Evolutionary conservation across 352 stramenopile genomes (phyloP).

Genomic region (Paralagenidium karlingii): DNA sequence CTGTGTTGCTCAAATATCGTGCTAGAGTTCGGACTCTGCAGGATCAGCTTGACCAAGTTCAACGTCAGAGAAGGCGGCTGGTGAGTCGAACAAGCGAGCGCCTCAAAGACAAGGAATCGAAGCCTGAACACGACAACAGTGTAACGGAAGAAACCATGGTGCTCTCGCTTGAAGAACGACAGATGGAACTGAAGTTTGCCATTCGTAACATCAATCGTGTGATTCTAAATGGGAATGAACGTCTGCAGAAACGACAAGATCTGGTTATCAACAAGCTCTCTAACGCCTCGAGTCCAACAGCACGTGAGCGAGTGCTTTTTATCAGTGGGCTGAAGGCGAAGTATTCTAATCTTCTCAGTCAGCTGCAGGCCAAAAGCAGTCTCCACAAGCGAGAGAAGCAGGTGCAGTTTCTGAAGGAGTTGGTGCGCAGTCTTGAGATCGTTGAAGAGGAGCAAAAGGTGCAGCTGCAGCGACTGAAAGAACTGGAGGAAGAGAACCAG

Average conservation of each 20-base stretch:
- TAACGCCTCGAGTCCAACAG: slow-evolving; percentile 3
- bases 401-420: slow-evolving; percentile 47
- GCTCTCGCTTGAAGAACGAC: slow-evolving; percentile 29
- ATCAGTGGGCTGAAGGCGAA: slow-evolving; percentile 50
- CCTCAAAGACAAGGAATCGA: too few species aligned
- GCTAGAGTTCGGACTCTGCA: slow-evolving; percentile 48
- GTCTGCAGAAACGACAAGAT: slow-evolving; percentile 3
- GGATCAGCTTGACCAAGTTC: slow-evolving; percentile 42
- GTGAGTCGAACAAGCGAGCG: too few species aligned
- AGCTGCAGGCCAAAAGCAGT: slow-evolving; percentile 13
- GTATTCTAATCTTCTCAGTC: slow-evolving; percentile 31
- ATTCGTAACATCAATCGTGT: slow-evolving; percentile 74
- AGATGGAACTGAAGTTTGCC: slow-evolving; percentile 62
- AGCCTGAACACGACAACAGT: slow-evolving; percentile 1
- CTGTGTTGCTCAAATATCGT: slow-evolving; percentile 53
- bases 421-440: slow-evolving; percentile 59
- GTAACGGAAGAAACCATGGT: slow-evolving; percentile 6
- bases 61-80: too few species aligned
- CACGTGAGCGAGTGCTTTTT: slow-evolving; percentile 20
- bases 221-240: slow-evolving; percentile 30
- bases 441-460: slow-evolving; percentile 60
- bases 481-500: slow-evolving; percentile 53
- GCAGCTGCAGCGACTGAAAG: slow-evolving; percentile 54
- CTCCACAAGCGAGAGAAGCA: slow-evolving; percentile 10
- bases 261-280: slow-evolving; percentile 1